These are phyloP conservation scores for Penicillium digitatum DNA, from an alignment of 2,329 filamentous ascomycete species.

Conservation along the genomic window DNA sequence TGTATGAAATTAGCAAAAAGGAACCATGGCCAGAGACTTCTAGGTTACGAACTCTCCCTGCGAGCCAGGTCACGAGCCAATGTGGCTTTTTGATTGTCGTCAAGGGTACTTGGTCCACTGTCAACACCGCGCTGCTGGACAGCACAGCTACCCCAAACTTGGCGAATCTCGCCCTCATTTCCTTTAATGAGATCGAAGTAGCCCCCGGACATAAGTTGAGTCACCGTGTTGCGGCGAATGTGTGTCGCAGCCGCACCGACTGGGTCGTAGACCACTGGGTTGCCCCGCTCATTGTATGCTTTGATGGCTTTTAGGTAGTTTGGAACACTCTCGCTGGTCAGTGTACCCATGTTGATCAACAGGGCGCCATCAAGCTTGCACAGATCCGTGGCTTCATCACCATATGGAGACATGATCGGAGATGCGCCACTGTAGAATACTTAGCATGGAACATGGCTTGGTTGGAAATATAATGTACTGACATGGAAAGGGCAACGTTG, in stretches of 20 bases:
- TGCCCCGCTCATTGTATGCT: constrained; percentile 74
- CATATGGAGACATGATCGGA: constrained; percentile 91
- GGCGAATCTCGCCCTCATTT: constrained; percentile 82
- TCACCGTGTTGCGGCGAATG: constrained; percentile 67
- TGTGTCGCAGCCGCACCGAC: constrained; percentile 83
- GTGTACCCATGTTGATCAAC: constrained; percentile 92
- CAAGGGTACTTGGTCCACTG: constrained; percentile 57
- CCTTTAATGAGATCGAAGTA: constrained; percentile 90
- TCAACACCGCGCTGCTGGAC: constrained; percentile 80
- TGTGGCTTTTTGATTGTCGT: constrained; percentile 53
- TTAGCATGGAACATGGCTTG: constrained; percentile 14
- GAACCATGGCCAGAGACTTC: not conserved
- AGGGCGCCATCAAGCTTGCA: constrained; percentile 70
- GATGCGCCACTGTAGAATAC: constrained; percentile 60
- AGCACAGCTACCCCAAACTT: constrained; percentile 58
- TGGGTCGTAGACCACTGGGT: constrained; percentile 80
- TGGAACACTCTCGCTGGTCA: constrained; percentile 67
- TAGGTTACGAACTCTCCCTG: constrained; percentile 50
- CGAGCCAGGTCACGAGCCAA: constrained; percentile 65
- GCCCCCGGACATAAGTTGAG: constrained; percentile 65
- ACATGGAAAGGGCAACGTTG: constrained; percentile 76
- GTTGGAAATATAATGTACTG: constrained; percentile 14
- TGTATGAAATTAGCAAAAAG: constrained; percentile 13
- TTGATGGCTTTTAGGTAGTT: constrained; percentile 70
- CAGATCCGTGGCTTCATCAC: constrained; percentile 76